A percentile compares a stretch with the other conserved stretches of the same genome.
Evolutionary conservation across 164 flowering plant species (phyloP).

Genomic region (Berberis vulgaris): DNA sequence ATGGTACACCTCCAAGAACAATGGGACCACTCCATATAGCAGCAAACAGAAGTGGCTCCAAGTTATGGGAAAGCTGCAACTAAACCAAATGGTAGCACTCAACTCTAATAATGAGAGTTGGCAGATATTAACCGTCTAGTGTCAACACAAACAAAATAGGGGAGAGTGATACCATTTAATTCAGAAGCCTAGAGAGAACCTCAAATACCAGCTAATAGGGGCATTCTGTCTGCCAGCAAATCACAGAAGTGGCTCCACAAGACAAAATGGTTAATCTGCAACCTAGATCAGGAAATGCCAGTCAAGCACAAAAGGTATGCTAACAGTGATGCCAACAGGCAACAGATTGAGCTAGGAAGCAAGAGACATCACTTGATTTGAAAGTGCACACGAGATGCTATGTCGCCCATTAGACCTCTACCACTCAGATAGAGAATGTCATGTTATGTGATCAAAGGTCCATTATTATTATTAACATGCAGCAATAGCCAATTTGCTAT

Average conservation of each 20-base stretch:
- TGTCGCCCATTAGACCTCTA: background rate
- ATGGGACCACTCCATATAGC: background rate
- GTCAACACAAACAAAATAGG: too few species aligned
- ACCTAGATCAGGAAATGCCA: too few species aligned
- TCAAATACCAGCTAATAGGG: too few species aligned
- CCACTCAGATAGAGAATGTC: background rate
- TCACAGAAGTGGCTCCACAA: too few species aligned
- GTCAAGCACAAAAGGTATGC: too few species aligned
- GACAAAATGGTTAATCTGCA: too few species aligned
- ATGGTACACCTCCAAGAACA: background rate
- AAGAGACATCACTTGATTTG: slow-evolving; percentile 9
- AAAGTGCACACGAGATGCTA: slow-evolving; percentile 3
- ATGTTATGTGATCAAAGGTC: background rate
- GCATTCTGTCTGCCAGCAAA: too few species aligned
- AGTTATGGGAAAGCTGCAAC: background rate
- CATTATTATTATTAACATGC: background rate
- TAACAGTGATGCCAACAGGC: background rate
- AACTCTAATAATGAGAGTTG: slow-evolving; percentile 5
- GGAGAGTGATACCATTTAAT: too few species aligned
- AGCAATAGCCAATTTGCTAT: too few species aligned
- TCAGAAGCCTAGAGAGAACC: too few species aligned
- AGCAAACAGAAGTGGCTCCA: background rate
- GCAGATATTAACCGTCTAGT: too few species aligned
- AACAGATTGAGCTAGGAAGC: slow-evolving; percentile 5
- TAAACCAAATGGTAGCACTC: slow-evolving; percentile 11